A percentile compares a stretch with the other conserved stretches of the same genome.
Conservation (phyloP, 148 eudicot genomes). For the Arctostaphylos glauca region DNA sequence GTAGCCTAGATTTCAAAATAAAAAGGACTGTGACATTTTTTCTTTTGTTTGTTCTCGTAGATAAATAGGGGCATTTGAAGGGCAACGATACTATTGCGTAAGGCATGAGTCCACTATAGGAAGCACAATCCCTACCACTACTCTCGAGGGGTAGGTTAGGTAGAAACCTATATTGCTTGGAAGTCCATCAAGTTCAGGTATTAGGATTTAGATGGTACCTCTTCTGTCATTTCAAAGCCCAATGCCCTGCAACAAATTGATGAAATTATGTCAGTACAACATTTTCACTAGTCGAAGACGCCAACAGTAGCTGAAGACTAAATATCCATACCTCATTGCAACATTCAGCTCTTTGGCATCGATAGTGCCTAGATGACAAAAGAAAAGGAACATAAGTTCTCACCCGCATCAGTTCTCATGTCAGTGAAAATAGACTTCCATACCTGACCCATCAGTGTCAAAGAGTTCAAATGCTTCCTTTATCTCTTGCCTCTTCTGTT, state of each 20-base stretch:
- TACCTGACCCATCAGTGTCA: constrained; percentile 97
- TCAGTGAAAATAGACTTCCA: background rate
- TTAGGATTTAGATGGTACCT: constrained; percentile 46
- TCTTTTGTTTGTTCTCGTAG: background rate
- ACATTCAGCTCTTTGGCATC: constrained; percentile 74
- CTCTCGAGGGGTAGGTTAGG: background rate
- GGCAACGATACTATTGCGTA: background rate
- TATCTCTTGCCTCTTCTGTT: constrained; percentile 86
- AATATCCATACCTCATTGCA: constrained; percentile 77
- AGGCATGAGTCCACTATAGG: background rate
- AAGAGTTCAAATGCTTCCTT: constrained; percentile 96
- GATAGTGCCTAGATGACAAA: constrained; percentile 44
- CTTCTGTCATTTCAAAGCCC: constrained; percentile 92
- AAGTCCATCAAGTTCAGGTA: background rate
- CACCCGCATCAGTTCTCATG: background rate
- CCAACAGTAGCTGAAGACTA: background rate
- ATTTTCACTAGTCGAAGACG: background rate
- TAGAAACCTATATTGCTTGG: background rate
- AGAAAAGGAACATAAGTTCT: background rate
- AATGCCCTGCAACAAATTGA: constrained; percentile 60
- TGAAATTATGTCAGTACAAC: constrained; percentile 5
- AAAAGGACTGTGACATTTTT: background rate
- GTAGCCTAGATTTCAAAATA: background rate
- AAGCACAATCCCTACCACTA: background rate
- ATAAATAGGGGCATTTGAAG: background rate